Conservation (phyloP, 805 yeast species). For the Ogataea henricii region DNA sequence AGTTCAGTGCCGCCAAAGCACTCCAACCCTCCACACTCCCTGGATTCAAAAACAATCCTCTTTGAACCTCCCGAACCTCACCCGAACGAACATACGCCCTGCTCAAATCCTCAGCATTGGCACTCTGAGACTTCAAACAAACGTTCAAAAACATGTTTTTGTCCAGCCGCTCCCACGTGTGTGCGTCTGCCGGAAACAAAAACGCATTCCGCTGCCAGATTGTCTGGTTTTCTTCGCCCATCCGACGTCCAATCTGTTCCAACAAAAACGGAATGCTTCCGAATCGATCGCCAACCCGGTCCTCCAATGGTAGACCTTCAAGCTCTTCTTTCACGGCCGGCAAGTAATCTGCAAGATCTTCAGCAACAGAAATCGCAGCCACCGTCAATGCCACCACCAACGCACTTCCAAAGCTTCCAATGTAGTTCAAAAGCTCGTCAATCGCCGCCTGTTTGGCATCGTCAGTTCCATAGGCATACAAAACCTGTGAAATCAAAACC, state of each 20-base stretch:
- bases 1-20: conserved; percentile 11
- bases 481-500: conserved; percentile 72
- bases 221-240: conserved; percentile 31
- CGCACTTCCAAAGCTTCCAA: conserved; percentile 66
- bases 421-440: conserved; percentile 73
- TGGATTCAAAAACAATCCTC: conserved; percentile 69
- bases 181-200: conserved; percentile 69
- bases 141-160: conserved; percentile 57
- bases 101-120: conserved; percentile 54
- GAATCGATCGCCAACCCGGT: conserved; percentile 48
- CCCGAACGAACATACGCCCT: conserved; percentile 51
- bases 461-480: conserved; percentile 73
- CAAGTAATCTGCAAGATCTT: conserved; percentile 58
- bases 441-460: conserved; percentile 81
- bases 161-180: conserved; percentile 70
- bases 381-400: conserved; percentile 67
- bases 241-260: conserved; percentile 47
- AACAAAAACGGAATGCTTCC: conserved; percentile 62
- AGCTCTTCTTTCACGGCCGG: conserved; percentile 69
- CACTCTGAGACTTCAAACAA: conserved; percentile 52
- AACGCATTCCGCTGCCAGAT: conserved; percentile 72
- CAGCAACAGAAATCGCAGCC: conserved; percentile 76
- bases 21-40: conserved; percentile 38
- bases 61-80: conserved; percentile 56
- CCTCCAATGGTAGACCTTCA: conserved; percentile 46